Base-by-base conservation (phyloP, 2,329 filamentous ascomycete species). In the Ophiobolus disseminans region DNA sequence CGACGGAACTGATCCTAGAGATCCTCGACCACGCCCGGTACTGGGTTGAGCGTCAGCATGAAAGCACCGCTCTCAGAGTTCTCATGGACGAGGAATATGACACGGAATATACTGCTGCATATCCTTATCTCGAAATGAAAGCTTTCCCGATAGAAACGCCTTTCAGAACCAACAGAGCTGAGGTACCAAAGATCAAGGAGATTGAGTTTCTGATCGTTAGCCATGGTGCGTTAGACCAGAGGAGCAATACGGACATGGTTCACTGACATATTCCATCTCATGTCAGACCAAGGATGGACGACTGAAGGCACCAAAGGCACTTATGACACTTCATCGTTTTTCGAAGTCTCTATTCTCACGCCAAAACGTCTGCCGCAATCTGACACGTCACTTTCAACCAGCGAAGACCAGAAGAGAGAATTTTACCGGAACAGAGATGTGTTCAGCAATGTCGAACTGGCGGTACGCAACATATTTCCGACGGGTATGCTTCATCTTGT, bases 271-370 rank as follows among this genome's bases (percentile, higher is more conserved):
- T 32, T 3, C n/a, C n/a, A 8, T 6, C 4, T 9, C 16, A 1
- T 23, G 10, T 5, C 20, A 43, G 57, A 64, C 45, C 59, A 64
- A 45, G 57, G 57, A 2, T 65, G 52, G 53, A 60, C 59, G 8
- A 56, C 48, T 19, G 57, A 61, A 19, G 17, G 37, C 14, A 55
- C 40, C 0, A 10, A 7, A 38, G 59, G 53, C 2, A 46, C 56
- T 1, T 61, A 55, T 42, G 11, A 48, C 1, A 60, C 56, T 11
- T 65, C 57, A 2, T 65, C 59, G 3, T 68, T 57, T 49, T 60
- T 56, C 30, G 57, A 66, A 34, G 49, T 55, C 8, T 62, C 53
- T n/a, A 49, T 50, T 13, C 14, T 51, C n/a, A n/a, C n/a, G n/a
- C n/a, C n/a, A n/a, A n/a, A n/a, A n/a, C n/a, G n/a, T n/a, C n/a